Evolutionary conservation across 768 basidiomycete genomes (phyloP), one percentile per base, ranked within the genome.

Genomic region (Terana coerulea): DNA sequence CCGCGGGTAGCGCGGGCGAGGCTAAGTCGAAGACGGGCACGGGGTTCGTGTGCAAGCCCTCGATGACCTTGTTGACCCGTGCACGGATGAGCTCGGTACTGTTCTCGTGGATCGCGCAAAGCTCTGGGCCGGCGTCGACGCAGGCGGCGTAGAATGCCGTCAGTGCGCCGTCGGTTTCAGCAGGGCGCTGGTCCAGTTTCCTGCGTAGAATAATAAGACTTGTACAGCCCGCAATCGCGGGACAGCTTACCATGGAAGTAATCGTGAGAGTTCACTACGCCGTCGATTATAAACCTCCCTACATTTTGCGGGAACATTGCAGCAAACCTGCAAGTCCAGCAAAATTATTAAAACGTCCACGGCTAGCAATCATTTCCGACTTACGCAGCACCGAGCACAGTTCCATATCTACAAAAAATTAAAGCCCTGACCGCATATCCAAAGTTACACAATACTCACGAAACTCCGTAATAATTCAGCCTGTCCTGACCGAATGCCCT

Each of bases 261-360:
- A 15, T 53, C 54, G 5, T 61, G 50, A 6, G 31, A 12, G 47
- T 62, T 54, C 28, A 48, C 8, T 7, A 65, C 61, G 36, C 66
- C 66, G 48, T 67, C 66, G 29, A 67, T 59, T 26, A 66, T 56
- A 1, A 67, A 31, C 1, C 63, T 58, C 14, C 57, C 66, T 11
- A 67, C 61, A 46, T 67, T 61, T 2, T 40, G 9, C 1, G 49
- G 49, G 19, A 41, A 50, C 49, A 50, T 50, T 9, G 49, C 33
- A 25, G 31, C n/a, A 25, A 36, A 36, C 7, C 47, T 25, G 22
- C 1, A 52, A 52, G 3, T 42, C 7, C 5, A 33, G 2, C n/a
- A 19, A 8, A 15, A 14, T 14, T 8, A 6, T 19, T 3, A 3
- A 8, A 19, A 31, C 11, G 22, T 10, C n/a, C n/a, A 33, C n/a